These are phyloP conservation scores for Leccinum longicurvipes DNA, from an alignment of 768 basidiomycete species.

Conservation along the genomic window DNA sequence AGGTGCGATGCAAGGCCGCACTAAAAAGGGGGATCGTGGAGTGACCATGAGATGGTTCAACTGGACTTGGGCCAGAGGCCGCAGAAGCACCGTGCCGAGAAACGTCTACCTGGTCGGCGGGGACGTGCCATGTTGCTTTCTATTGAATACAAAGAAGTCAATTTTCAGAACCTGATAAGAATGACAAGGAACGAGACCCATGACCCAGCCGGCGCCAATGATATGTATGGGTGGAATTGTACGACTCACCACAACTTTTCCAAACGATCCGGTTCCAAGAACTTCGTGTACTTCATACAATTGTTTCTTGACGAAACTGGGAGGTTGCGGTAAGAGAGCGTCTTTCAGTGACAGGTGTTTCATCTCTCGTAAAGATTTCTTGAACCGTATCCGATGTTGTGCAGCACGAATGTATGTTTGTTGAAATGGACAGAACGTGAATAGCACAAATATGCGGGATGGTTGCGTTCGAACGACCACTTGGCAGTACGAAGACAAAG, in stretches of 20 bases:
- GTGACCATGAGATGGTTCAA: constrained; percentile 16
- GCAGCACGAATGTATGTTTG: not conserved
- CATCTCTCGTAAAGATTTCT: constrained; percentile 15
- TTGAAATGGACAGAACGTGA: not conserved
- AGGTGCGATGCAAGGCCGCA: constrained; percentile 20
- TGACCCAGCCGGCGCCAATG: not conserved
- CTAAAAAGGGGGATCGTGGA: constrained; percentile 31
- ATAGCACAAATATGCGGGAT: not conserved
- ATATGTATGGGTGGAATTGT: constrained; percentile 3
- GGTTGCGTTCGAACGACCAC: not conserved
- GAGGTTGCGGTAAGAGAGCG: constrained; percentile 74
- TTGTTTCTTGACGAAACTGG: constrained; percentile 86
- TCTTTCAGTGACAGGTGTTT: constrained; percentile 45
- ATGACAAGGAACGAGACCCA: constrained; percentile 5
- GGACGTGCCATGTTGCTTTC: constrained; percentile 78
- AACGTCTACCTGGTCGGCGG: constrained; percentile 51
- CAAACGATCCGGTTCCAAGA: constrained; percentile 84
- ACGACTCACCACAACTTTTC: constrained; percentile 74
- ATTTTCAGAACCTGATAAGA: not conserved
- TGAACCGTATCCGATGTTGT: not conserved
- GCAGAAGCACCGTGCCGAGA: constrained; percentile 59
- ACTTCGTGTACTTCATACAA: constrained; percentile 67
- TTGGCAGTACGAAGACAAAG: not conserved
- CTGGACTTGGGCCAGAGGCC: constrained; percentile 22
- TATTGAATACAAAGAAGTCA: constrained; percentile 24